phyloP scores from a whole-genome alignment of 176 grass and related monocot species.

The Tuctoria greenei region DNA sequence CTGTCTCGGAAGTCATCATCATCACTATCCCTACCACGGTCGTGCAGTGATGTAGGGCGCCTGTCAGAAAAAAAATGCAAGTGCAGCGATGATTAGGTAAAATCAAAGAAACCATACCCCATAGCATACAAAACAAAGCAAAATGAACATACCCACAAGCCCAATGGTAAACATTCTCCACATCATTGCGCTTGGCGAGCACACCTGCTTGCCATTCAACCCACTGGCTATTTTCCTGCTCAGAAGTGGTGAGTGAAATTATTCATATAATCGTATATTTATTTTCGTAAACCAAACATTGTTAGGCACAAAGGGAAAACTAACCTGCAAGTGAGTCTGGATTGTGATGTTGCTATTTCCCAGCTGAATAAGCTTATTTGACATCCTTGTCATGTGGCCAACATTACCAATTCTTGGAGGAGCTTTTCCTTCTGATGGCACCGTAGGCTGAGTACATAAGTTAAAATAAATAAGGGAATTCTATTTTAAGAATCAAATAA shows the following conservation, averaged over 20 bases:
- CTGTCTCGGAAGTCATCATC: conserved; percentile 93
- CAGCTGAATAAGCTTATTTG: conserved; percentile 90
- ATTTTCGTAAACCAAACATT: no score
- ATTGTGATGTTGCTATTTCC: conserved; percentile 62
- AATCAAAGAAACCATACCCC: not conserved
- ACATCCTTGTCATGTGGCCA: conserved; percentile 90
- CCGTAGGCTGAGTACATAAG: conserved; percentile 58
- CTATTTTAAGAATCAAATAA: not conserved
- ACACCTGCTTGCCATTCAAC: conserved; percentile 83
- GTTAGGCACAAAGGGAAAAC: no score
- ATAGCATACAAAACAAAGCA: not conserved
- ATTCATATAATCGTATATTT: no score
- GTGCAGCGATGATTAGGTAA: not conserved
- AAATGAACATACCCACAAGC: conserved; percentile 75
- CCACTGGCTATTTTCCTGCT: conserved; percentile 64
- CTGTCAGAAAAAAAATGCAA: conserved; percentile 43
- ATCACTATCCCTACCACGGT: conserved; percentile 87
- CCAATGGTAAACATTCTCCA: conserved; percentile 98
- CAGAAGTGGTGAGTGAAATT: no score
- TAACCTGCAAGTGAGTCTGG: conserved; percentile 69
- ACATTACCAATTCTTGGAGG: conserved; percentile 89
- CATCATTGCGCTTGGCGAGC: conserved; percentile 65
- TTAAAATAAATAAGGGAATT: not conserved
- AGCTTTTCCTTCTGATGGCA: conserved; percentile 59
- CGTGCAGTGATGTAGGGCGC: conserved; percentile 85